phyloP scores from a whole-genome alignment of 2,329 filamentous ascomycete genomes.

The Nigrospora oryzae region DNA sequence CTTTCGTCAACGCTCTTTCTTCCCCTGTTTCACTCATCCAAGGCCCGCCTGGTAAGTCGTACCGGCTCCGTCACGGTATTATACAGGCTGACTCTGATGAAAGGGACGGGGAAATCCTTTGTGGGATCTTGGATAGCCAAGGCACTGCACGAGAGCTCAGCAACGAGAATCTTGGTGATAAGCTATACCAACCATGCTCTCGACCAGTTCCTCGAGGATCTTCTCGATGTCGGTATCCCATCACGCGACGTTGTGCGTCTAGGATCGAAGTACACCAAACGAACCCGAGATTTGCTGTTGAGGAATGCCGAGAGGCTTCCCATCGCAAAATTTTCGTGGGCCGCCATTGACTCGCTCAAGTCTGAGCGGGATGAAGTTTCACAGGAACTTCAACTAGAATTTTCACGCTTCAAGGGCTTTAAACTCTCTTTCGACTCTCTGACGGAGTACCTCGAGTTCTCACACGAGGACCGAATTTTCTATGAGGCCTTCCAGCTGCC shows the following conservation, averaged over 20 bases:
- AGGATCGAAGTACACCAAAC: constrained; percentile 46
- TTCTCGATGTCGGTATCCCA: constrained; percentile 50
- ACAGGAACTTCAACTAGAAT: constrained; percentile 7
- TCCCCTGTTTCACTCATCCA: constrained; percentile 55
- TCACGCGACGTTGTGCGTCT: constrained; percentile 46
- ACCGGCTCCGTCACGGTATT: not conserved
- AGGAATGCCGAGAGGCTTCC: constrained; percentile 1
- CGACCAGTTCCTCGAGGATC: constrained; percentile 57
- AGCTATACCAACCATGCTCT: constrained; percentile 63
- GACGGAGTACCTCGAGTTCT: constrained; percentile 31
- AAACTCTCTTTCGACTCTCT: constrained; percentile 16
- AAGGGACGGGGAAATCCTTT: constrained; percentile 69
- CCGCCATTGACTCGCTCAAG: constrained; percentile 32
- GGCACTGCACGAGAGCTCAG: constrained; percentile 38
- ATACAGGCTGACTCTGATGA: constrained; percentile 1
- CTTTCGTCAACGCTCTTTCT: constrained; percentile 44
- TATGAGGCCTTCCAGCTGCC: constrained; percentile 50
- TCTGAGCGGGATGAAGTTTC: constrained; percentile 19
- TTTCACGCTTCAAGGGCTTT: constrained; percentile 6
- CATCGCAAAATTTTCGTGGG: constrained; percentile 26
- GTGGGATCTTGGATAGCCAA: constrained; percentile 58
- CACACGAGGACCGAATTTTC: constrained; percentile 30
- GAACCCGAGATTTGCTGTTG: constrained; percentile 34
- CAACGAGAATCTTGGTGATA: constrained; percentile 50
- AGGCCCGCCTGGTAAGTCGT: constrained; percentile 56